A percentile compares a stretch with the other conserved stretches of the same genome.
Conservation (phyloP, 129 eudicot genomes). For the Ambrosia artemisiifolia region DNA sequence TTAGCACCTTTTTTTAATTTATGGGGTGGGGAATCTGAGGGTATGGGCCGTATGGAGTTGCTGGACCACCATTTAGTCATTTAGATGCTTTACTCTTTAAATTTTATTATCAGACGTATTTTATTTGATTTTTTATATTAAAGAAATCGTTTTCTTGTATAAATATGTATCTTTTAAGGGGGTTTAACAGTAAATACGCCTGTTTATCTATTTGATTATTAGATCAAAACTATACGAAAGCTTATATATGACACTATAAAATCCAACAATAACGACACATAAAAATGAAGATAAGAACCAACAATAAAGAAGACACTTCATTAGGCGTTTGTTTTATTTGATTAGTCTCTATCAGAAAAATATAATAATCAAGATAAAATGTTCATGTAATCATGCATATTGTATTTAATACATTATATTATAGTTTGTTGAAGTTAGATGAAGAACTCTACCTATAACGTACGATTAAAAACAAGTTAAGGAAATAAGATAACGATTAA, state of each 20-base stretch:
- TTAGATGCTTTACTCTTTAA: not conserved
- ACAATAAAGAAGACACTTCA: not conserved
- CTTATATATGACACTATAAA: not conserved
- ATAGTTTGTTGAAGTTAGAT: not conserved
- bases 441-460: too few relatives aligned
- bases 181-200: not conserved
- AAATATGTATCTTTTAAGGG: not conserved
- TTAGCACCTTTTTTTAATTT: constrained; percentile 7
- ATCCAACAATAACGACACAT: constrained; percentile 22
- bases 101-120: not conserved
- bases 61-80: constrained; percentile 18
- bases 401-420: not conserved
- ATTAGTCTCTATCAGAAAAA: constrained; percentile 20
- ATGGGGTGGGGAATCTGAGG: constrained; percentile 6
- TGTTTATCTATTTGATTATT: not conserved
- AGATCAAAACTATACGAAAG: not conserved
- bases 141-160: not conserved
- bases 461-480: not conserved
- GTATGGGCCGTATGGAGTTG: constrained; percentile 23
- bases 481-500: not conserved
- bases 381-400: not conserved
- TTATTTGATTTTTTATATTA: not conserved
- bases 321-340: constrained; percentile 14
- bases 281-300: constrained; percentile 20
- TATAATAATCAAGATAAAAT: not conserved